Conservation (phyloP, 2,329 filamentous ascomycete genomes). For the Colletotrichum salicis region DNA sequence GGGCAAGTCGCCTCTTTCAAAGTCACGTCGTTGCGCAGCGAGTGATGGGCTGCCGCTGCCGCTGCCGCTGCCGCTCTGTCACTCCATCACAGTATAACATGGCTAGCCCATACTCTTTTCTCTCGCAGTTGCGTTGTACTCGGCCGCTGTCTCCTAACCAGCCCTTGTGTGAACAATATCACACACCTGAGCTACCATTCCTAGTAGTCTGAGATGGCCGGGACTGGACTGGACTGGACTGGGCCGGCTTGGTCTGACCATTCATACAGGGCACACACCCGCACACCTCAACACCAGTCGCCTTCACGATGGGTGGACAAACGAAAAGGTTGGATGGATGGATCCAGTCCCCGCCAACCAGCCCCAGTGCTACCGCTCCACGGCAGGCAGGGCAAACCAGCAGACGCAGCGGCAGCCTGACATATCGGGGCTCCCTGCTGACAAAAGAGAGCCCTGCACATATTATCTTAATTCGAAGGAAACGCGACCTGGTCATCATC, state of each 20-base stretch:
- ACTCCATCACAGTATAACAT: not conserved
- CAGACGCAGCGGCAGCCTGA: not conserved
- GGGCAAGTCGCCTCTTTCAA: conserved; percentile 24
- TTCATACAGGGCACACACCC: not conserved
- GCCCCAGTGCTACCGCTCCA: conserved; percentile 18
- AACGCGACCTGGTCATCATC: conserved; percentile 2
- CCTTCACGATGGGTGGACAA: conserved; percentile 4
- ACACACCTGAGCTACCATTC: conserved; percentile 11
- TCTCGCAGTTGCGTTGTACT: not conserved
- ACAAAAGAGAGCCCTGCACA: conserved; percentile 16
- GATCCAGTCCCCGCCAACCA: conserved; percentile 14
- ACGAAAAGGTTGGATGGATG: conserved; percentile 15
- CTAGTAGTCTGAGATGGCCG: not conserved
- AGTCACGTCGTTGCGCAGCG: conserved; percentile 24
- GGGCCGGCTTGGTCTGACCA: conserved; percentile 7
- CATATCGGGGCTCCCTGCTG: not conserved
- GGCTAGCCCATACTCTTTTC: not conserved
- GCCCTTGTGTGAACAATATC: conserved; percentile 15
- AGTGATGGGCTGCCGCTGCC: not conserved
- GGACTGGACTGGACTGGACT: not conserved
- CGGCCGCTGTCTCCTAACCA: not conserved
- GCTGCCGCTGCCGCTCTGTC: not conserved
- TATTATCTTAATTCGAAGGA: conserved; percentile 11
- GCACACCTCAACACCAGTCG: not conserved
- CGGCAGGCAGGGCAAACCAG: not conserved